These are phyloP conservation scores for Puccinia polysora DNA, from an alignment of 1,284 basidiomycete genomes.

Conservation along the genomic window DNA sequence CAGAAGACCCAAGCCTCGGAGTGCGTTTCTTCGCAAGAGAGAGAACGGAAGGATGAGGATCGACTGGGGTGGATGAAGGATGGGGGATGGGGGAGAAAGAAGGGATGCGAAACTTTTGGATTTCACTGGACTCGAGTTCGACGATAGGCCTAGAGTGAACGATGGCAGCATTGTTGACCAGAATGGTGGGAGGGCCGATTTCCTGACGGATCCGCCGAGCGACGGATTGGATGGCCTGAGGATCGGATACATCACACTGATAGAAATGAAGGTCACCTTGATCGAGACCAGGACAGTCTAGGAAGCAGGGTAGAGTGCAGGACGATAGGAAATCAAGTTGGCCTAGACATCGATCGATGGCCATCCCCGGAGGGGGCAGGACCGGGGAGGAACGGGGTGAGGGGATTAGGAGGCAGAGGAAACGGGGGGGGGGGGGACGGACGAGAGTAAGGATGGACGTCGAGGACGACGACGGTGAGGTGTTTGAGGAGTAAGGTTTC, in stretches of 20 bases:
- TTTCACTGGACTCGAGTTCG: conserved; percentile 70
- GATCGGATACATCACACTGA: conserved; percentile 36
- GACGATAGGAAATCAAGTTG: too few species aligned
- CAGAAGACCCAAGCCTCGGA: neutral
- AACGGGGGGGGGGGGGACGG: neutral
- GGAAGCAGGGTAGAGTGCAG: neutral
- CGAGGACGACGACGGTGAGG: conserved; percentile 17
- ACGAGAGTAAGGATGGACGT: conserved; percentile 21
- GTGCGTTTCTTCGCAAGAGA: neutral
- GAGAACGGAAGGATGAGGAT: neutral
- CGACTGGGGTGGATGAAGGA: conserved; percentile 17
- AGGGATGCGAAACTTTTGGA: conserved; percentile 55
- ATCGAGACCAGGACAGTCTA: neutral
- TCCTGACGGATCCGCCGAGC: conserved; percentile 51
- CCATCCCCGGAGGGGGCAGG: too few species aligned
- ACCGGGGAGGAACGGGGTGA: neutral
- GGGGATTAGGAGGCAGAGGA: neutral
- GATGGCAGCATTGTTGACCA: conserved; percentile 95
- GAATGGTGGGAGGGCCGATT: conserved; percentile 79
- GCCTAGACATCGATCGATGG: too few species aligned
- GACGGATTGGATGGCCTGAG: neutral
- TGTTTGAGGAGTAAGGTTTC: conserved; percentile 27
- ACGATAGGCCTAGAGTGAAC: conserved; percentile 80
- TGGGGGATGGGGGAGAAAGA: neutral
- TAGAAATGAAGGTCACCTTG: conserved; percentile 10